Percentiles rank a stretch among this genome's conserved stretches.
phyloP scores from a whole-genome alignment of 73 alveolate genomes.

The Tetrahymena thermophila region DNA sequence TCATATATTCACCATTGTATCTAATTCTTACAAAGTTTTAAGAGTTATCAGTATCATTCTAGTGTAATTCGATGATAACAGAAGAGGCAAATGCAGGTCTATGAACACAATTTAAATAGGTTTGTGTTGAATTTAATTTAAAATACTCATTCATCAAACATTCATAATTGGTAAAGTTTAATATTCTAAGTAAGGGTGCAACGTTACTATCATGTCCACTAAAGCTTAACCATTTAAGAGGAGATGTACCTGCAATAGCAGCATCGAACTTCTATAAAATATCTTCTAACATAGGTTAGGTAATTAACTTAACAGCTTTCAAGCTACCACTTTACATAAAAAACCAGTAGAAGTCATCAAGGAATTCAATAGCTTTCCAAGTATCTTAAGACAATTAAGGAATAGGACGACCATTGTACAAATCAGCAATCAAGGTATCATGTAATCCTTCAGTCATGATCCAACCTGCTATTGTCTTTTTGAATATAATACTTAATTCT shows the following conservation, averaged over 20 bases:
- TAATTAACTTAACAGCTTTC: neutral
- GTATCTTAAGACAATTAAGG: neutral
- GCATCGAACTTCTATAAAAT: neutral
- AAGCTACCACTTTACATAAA: neutral
- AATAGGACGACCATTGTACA: neutral
- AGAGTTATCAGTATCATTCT: neutral
- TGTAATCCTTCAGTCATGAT: neutral
- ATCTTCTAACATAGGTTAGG: neutral
- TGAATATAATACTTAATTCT: neutral
- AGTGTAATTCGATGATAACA: constrained; percentile 28
- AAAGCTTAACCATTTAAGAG: neutral
- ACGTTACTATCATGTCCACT: constrained; percentile 2
- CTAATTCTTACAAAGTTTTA: constrained; percentile 3
- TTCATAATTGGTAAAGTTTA: constrained; percentile 21
- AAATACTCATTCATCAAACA: constrained; percentile 22
- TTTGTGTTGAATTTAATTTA: neutral
- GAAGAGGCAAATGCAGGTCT: constrained; percentile 33
- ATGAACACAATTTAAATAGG: constrained; percentile 5
- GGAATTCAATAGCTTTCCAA: neutral
- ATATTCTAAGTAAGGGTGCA: neutral
- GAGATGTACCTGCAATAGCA: neutral
- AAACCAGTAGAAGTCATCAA: neutral
- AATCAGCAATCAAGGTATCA: neutral
- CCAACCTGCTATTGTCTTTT: neutral
- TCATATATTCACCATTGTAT: constrained; percentile 31